Base-by-base conservation (phyloP, 1,284 basidiomycete genomes). In the Marasmius oreades region DNA sequence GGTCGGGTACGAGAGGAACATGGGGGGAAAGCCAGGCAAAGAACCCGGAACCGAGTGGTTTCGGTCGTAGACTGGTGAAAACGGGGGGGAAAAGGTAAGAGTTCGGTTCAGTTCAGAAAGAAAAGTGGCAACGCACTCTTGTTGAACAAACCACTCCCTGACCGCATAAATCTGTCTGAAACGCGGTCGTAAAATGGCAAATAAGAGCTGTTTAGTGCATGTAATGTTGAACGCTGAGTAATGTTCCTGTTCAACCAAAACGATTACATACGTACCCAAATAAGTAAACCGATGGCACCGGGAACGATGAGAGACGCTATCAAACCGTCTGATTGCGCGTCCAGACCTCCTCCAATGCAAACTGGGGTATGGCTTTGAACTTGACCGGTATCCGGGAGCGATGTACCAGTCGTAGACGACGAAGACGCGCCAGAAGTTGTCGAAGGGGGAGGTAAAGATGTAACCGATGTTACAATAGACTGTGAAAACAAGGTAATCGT, bases 101-200 rank as follows among this genome's bases (percentile, higher is more conserved):
- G 45, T 24, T 50, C 20, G 47, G 26, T 14, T 36, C 14, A 26
- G 37, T 23, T 31, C 31, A 23, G 43, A 36, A 24, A 43, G 52
- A 20, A 11, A 34, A 20, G 14, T 51, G 8, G 22, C 42, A 8
- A 79, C 85, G 72, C 65, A 89, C 87, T 82, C 80, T 69, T 77
- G 80, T 47, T 79, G 81, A 16, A 85, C 77, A 67, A 90, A 90
- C 88, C 88, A 90, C 65, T 89, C 86, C 63, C 88, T 73, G 51
- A 86, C 68, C 23, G 73, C 84, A 63, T 90, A 90, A 18, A 90
- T 66, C 70, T 89, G 85, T 55, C 86, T 79, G 65, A 82, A 85
- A 55, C 77, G 81, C 12, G 87, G 86, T 47, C 88, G 77, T 20
- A 88, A 60, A 55, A 85, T 69, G 31, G 85, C 87, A 68, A 90